Evolutionary conservation across 768 basidiomycete species (phyloP), one percentile per base, ranked within the genome.

Genomic region (Erythrobasidium yunnanense): DNA sequence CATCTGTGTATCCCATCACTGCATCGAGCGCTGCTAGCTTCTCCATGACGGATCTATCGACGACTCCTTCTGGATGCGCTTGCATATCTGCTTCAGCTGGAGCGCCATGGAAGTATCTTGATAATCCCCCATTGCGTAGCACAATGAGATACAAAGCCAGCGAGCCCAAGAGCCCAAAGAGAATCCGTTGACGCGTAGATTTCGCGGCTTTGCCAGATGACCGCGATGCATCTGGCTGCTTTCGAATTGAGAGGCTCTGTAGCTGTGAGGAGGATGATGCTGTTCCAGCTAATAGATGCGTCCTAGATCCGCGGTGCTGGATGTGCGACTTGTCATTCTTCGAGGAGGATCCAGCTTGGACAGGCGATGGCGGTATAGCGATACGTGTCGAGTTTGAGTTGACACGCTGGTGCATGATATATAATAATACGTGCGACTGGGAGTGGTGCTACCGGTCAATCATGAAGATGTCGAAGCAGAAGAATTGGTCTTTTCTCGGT

Each of bases 21-120:
- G 49, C 42, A 34, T 73, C 70, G 30, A 73, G 69, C 52, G 69
- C 69, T 54, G 69, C 66, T 30, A 73, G 68, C 65, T 51, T 51
- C 17, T 13, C 49, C 13, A 51, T 51, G 49, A 51, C 49, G 23
- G 49, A 11, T 25, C 49, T 25, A 25, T 13, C 13, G 17, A 13
- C 49, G 11, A 51, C 49, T 51, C 13, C 49, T 51, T 13, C n/a
- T 45, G 38, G 38, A 11, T 45, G 13, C 38, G 13, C n/a, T 20
- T 11, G 11, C 13, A 11, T 45, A 20, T 45, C 38, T 20, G n/a
- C 13, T 45, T 11, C n/a, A 11, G 38, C 38, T 45, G 38, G 11
- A 11, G 13, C 38, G 13, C n/a, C 13, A n/a, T n/a, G n/a, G n/a
- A n/a, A n/a, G n/a, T n/a, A n/a, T n/a, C n/a, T n/a, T n/a, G n/a